Base-by-base conservation (phyloP, 2,329 filamentous ascomycete species). In the Neonectria neomacrospora region DNA sequence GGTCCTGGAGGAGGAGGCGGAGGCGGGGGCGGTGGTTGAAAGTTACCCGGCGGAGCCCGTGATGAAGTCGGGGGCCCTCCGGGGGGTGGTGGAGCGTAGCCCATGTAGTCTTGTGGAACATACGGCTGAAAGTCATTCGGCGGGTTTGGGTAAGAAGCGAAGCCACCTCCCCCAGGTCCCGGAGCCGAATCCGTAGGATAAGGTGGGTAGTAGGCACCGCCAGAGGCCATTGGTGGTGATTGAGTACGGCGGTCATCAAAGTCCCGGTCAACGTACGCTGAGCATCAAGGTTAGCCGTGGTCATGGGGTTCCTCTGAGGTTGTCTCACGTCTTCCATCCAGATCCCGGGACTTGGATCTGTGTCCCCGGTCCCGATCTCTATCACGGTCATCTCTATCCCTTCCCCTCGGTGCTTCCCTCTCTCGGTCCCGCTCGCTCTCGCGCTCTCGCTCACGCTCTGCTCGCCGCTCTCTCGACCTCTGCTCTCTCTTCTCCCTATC, bases 181-280 rank as follows among this genome's bases (percentile, higher is more conserved):
- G 67, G 53, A 69, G 73, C 34, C 66, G 76, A 23, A 63, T 79
- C 59, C 64, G 69, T 70, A 7, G 79, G 78, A 51, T 80, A 80
- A 3, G 81, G 80, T 3, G 80, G 81, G 63, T 82, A 84, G 70
- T 80, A 85, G 16, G 80, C 80, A 12, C 83, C 83, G n/a, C 83
- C 84, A 2, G 83, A 86, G 4, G 83, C 83, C 57, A 79, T 82
- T 3, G 82, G 81, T 1, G 83, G 84, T 2, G 84, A 86, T 5
- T 80, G 79, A 5, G 79, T 75, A 11, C 78, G 79, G 41, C 74
- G 71, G 55, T 77, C 72, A 42, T 79, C 73, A 59, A 80, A 79
- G 65, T 80, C 78, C 18, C 63, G 71, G 28, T 78, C 75, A 47
- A 75, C 73, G 20, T 50, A 67, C 30, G 60, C 70, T 67, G 37